Evolutionary conservation across 257 asterid genomes (phyloP).

Genomic region (Przewalskia tangutica): DNA sequence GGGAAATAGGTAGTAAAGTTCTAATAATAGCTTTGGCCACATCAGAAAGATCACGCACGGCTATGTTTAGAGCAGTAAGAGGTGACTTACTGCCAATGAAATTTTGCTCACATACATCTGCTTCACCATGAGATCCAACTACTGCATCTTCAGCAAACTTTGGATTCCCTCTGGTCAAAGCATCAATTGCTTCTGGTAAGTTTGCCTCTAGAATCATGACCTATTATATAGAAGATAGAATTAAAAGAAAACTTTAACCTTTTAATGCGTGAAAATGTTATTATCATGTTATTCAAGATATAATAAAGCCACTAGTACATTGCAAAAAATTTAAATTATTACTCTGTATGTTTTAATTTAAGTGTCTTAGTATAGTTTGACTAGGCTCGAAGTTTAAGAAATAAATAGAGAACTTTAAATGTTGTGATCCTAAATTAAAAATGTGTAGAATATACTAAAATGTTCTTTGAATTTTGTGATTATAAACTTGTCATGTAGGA

Average conservation of each 20-base stretch:
- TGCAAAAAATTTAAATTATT: too few species aligned
- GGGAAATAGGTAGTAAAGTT: constrained; percentile 12
- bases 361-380: too few species aligned
- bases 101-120: constrained; percentile 8
- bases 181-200: constrained; percentile 15
- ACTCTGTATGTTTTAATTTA: too few species aligned
- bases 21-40: constrained; percentile 28
- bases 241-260: background rate
- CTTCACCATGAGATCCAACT: constrained; percentile 5
- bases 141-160: constrained; percentile 15
- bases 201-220: background rate
- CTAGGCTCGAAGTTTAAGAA: too few species aligned
- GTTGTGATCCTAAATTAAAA: too few species aligned
- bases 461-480: too few species aligned
- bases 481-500: too few species aligned
- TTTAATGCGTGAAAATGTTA: background rate
- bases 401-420: too few species aligned
- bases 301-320: too few species aligned
- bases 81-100: constrained; percentile 6
- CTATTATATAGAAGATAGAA: background rate
- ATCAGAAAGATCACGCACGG: constrained; percentile 26
- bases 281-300: too few species aligned
- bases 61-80: background rate
- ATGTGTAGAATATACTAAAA: too few species aligned
- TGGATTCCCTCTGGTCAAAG: constrained; percentile 16